Evolutionary conservation across 78 protist genomes (phyloP), one percentile per base, ranked within the genome.

Genomic region (Dictyostelium brefeldianum): DNA sequence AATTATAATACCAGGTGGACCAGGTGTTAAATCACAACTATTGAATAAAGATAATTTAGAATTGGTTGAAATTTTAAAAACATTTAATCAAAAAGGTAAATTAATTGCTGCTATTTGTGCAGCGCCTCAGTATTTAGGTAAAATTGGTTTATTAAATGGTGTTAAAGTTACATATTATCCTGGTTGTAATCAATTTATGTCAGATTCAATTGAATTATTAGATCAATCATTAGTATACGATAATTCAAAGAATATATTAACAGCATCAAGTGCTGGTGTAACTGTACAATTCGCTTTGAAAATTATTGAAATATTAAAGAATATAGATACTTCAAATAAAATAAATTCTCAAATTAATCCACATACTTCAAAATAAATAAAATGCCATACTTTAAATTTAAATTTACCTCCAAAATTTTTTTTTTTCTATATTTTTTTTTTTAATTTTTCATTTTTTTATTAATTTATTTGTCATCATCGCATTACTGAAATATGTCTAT

Each of bases 171-270:
- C 79, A 18, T 57, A 73, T 73, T 73, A n/a, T 17, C 79, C 79
- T n/a, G 79, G 79, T 46, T 73, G 79, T 31, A 73, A 73, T n/a
- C 79, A 73, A 73, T 73, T n/a, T 47, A 73, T 73, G 79, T 25
- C 20, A 18, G 79, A 20, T 73, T 62, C 67, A 36, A 50, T 78
- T 36, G 83, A 48, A 22, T 17, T 50, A 18, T 25, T 75, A 10
- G 64, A 75, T 25, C 43, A 75, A 51, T 9, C 81, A 10, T 0
- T 31, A 10, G 46, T 73, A 4, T 6, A 18, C 10, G 79, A 73
- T 46, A 54, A 54, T 5, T 36, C 43, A 36, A 36, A 36, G 2
- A 47, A 73, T 46, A 73, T 73, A 20, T 20, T 73, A 3, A 73
- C 79, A 1, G 79, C 48, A 10, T 20, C 59, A 4, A n/a, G 43